phyloP scores from a whole-genome alignment of 139 green algal species.

The Chlamydomonas schloesseri region DNA sequence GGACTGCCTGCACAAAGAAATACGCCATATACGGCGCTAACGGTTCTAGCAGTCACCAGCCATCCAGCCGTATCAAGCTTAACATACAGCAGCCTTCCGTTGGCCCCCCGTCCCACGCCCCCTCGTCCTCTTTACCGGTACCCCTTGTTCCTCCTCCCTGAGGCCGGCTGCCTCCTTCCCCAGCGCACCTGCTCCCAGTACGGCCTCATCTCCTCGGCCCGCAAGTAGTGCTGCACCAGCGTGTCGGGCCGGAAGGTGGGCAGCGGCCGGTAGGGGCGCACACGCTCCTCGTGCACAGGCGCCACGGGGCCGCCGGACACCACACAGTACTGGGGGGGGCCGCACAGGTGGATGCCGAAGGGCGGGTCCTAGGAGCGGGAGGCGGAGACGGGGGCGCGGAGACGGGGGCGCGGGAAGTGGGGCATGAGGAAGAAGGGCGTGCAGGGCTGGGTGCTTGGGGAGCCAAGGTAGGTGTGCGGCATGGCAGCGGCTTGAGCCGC shows the following conservation, averaged over 20 bases:
- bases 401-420: neutral
- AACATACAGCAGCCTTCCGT: no score
- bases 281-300: conserved; percentile 69
- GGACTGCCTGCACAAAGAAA: no score
- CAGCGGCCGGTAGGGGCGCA: conserved; percentile 72
- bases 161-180: no score
- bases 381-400: neutral
- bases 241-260: conserved; percentile 67
- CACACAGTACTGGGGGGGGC: conserved; percentile 52
- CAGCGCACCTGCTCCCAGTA: conserved; percentile 65
- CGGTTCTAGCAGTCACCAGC: no score
- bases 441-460: no score
- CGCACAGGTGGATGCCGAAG: conserved; percentile 79
- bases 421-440: neutral
- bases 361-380: conserved; percentile 62
- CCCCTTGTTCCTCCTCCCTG: no score
- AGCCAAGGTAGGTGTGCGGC: no score
- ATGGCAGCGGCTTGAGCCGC: no score
- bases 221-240: conserved; percentile 71
- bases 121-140: no score
- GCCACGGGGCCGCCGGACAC: conserved; percentile 53
- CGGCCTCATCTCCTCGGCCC: conserved; percentile 68
- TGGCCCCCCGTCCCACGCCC: no score
- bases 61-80: no score
- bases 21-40: no score